Evolutionary conservation across 2,329 filamentous ascomycete species (phyloP), one percentile per base, ranked within the genome.

Genomic region (Lithohypha guttulata): DNA sequence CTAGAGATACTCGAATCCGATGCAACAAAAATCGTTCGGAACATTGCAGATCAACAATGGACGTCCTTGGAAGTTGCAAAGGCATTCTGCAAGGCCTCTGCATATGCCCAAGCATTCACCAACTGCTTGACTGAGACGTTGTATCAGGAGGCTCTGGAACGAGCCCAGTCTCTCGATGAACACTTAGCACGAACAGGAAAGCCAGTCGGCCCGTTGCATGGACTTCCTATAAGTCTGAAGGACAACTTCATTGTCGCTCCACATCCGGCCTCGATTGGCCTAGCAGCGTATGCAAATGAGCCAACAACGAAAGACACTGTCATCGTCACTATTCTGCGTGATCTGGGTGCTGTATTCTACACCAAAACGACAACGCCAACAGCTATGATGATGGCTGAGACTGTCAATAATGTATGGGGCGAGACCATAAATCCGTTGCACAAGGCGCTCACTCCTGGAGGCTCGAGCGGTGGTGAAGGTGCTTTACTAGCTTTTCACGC

Each of bases 181-280:
- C 62, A 74, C 42, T 60, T 71, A 3, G 47, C 57, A 54, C 64
- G 14, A 57, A 66, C 46, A 55, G 64, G 25, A 17, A 59, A 62
- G 45, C 55, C 66, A 0, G 58, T 69, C 25, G 81, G 81, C 0
- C 78, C 79, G 2, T 65, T 85, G 1, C 80, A 84, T 55, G 81
- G 77, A 55, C 46, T 65, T 10, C 57, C 59, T 1, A 57, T 68
- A 31, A 74, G 77, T 0, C 66, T 85, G 32, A 85, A 85, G 52
- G 49, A 52, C 37, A 50, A 44, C 15, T 49, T 52, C 34, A 36
- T 52, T 10, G 48, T 43, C 9, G 40, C 46, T 13, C 46, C 46
- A 14, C 53, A 60, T 42, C 57, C 57, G 6, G 52, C 55, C 2
- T 56, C 55, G 4, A 52, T 59, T 20, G 58, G 59, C n/a, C 56